Evolutionary conservation across 768 basidiomycete species (phyloP), one percentile per base, ranked within the genome.

Genomic region (Pisolithus microcarpus): DNA sequence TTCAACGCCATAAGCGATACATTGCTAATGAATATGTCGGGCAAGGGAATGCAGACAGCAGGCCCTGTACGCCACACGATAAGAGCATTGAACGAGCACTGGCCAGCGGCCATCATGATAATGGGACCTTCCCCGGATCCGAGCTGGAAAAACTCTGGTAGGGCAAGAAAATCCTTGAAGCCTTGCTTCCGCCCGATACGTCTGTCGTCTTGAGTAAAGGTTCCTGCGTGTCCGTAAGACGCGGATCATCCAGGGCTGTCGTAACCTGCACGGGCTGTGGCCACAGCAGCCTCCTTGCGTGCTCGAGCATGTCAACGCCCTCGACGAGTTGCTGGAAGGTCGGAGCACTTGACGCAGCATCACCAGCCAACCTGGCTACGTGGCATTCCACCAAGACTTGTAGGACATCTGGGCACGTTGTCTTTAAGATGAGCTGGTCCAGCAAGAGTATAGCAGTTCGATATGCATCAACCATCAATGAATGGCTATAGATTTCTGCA

Each of bases 271-370:
- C 63, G 1, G 65, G 52, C 34, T 72, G 70, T 15, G 57, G 54
- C 71, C 70, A 72, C 46, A 71, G 28, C 7, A 69, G n/a, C 5
- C 63, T 63, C 15, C 71, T 58, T 3, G 66, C 70, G 11, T 52
- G 48, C 43, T 71, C 70, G 5, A 72, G 56, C 1, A 53, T 43
- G 40, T 67, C 68, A 19, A 72, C 46, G 1, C 65, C 70, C 38
- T 59, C 61, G 6, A 54, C 36, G n/a, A 50, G 57, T 4, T 63
- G 52, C 10, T 52, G 52, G 47, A 52, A 57, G 40, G 60, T 58
- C 45, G 67, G 38, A 1, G 65, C 58, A 31, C 65, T 60, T 4
- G 65, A 56, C 1, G 65, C 63, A 1, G 62, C 68, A 13, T 62
- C 61, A 10, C 50, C 56, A 0, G 66, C 62, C 50, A 69, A 52